phyloP scores from a whole-genome alignment of 768 basidiomycete species.

The Tulasnella sp. region DNA sequence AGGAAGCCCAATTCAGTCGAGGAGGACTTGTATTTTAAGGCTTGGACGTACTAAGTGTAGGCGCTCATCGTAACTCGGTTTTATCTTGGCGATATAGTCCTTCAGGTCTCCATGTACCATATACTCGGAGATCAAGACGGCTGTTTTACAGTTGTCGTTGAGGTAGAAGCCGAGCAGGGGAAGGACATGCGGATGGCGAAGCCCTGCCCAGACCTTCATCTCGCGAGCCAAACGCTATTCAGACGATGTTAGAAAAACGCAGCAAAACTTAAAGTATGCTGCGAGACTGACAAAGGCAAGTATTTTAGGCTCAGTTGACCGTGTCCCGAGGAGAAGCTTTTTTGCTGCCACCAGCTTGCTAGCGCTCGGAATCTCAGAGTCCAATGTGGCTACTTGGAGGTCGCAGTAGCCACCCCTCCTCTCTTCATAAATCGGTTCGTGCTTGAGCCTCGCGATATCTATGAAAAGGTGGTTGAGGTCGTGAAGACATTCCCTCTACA shows the following conservation, averaged over 20 bases:
- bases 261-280: not conserved
- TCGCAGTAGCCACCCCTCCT: not conserved
- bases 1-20: not conserved
- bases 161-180: not conserved
- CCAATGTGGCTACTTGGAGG: not conserved
- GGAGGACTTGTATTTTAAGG: not conserved
- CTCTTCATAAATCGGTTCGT: not conserved
- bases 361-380: not conserved
- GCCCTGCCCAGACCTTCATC: not conserved
- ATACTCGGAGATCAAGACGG: not conserved
- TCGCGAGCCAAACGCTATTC: slow-evolving; percentile 6
- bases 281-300: not conserved
- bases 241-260: too few species aligned
- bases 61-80: not conserved
- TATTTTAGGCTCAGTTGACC: not conserved
- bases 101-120: not conserved
- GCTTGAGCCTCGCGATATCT: not conserved
- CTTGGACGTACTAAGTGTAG: not conserved
- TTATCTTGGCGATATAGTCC: not conserved
- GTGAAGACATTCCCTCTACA: too few species aligned
- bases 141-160: not conserved
- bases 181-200: not conserved
- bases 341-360: not conserved
- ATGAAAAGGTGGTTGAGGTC: not conserved
- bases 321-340: not conserved